Evolutionary conservation across 495 filamentous ascomycete species (phyloP), one percentile per base, ranked within the genome.

Genomic region (Haplographium delicatum): DNA sequence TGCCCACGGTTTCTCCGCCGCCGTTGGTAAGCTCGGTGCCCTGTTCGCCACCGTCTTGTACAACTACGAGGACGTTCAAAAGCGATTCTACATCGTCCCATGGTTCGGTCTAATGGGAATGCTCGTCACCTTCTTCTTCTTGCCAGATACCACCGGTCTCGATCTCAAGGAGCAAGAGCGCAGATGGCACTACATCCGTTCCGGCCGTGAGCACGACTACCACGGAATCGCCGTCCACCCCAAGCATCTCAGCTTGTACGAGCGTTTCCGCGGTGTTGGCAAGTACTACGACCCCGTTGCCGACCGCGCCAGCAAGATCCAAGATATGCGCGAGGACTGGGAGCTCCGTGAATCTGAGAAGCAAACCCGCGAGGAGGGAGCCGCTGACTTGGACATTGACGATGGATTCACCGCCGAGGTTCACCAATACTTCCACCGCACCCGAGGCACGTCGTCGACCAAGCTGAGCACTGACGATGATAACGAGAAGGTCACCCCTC

Each of bases 121-220:
- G 68, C 28, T 93, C 16, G 59, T 94, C 30, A 96, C 89, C 10
- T 77, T 67, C 41, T 46, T 91, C 46, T 96, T 88, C 76, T 81
- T 96, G 2, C 90, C 90, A 2, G 90, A 96, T 62, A 96, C 89
- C 55, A 96, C 90, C 10, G 90, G 90, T 37, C 82, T 96, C n/a
- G 89, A 95, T 60, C 79, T 96, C 37, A 91, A 91, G 74, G 90
- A 96, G 67, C 89, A 94, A 68, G 90, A 96, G 66, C 84, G 89
- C 42, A 80, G 89, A 49, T 96, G 88, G 86, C 63, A 71, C 40
- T 95, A 78, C 65, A 82, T 96, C 61, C 81, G 87, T 31, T 68
- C 78, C 0, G 87, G 88, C 54, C 80, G 79, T 24, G 82, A 81
- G 53, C 52, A 77, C 16, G 87, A 95, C 19, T 95, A 96, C 68